Evolutionary conservation across 345 rosid genomes (phyloP), one percentile per base, ranked within the genome.

Genomic region (Mercurialis annua): DNA sequence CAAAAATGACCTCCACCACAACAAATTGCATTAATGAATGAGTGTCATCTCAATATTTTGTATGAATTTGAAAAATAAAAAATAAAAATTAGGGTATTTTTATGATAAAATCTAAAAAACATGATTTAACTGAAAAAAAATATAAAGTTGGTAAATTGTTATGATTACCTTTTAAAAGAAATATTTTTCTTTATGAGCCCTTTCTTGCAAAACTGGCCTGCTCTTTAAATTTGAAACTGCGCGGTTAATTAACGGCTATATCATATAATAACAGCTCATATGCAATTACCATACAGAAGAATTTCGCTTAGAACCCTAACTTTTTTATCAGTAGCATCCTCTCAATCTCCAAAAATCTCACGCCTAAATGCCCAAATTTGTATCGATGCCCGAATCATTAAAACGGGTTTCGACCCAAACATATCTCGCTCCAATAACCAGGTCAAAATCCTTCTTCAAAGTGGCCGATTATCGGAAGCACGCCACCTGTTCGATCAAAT

Each of bases 401-500:
- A 88, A 78, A 90, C 96, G 38, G 93, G 93, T 10, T 92, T 88
- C 65, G 83, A 90, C 69, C 85, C 86, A 14, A 29, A 61, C 55
- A 90, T 86, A 0, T 81, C 84, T 76, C 93, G 86, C 62, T 81
- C 80, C 70, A 90, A 88, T 71, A 88, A 82, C 68, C 69, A 46
- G 61, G 72, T 88, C 50, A 77, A 76, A 2, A 50, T 23, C 1
- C 49, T 84, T 0, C 60, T 87, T 0, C 50, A 59, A 26, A 53
- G 68, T 24, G 93, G 96, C 24, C 75, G 83, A 34, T 43, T 90
- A 10, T 61, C 63, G 1, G 34, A 52, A 33, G 98, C 98, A 51
- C 94, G 88, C 66, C 78, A 82, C 65, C 7, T 86, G 96, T 87
- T 80, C 60, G 97, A 90, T 68, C 73, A 81, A 83, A 93, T 90